phyloP scores from a whole-genome alignment of 1,139 yeast species.

The Sugiyamaella grinbergsii region DNA sequence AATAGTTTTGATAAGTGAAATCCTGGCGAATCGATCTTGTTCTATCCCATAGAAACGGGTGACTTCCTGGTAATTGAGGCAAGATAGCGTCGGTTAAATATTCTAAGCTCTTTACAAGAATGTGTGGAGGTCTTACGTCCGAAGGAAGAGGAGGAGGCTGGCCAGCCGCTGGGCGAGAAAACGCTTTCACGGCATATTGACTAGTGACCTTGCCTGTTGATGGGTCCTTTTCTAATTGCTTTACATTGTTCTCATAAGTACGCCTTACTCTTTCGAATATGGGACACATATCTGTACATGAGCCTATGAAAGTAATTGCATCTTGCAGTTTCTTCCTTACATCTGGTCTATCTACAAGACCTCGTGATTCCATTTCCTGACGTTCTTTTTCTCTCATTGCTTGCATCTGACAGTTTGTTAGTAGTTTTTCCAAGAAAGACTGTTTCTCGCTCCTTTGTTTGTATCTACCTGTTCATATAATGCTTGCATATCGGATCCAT shows the following conservation, averaged over 20 bases:
- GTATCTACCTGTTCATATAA: slow-evolving; percentile 55
- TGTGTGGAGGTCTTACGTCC: slow-evolving; percentile 90
- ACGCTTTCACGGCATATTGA: slow-evolving; percentile 79
- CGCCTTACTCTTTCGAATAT: slow-evolving; percentile 88
- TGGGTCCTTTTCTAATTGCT: slow-evolving; percentile 68
- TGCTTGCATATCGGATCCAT: slow-evolving; percentile 49
- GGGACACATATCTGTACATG: slow-evolving; percentile 95
- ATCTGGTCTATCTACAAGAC: slow-evolving; percentile 87
- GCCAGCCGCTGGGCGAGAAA: slow-evolving; percentile 97
- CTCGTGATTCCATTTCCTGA: slow-evolving; percentile 72
- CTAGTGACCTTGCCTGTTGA: slow-evolving; percentile 63
- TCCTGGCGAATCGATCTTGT: slow-evolving; percentile 98
- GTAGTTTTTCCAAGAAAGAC: no score
- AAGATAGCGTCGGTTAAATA: slow-evolving; percentile 68
- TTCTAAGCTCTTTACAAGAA: slow-evolving; percentile 64
- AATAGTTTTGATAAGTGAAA: slow-evolving; percentile 91
- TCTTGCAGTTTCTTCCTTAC: slow-evolving; percentile 78
- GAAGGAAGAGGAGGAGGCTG: slow-evolving; percentile 98
- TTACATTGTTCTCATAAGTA: slow-evolving; percentile 84
- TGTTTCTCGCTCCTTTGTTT: not conserved
- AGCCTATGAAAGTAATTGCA: slow-evolving; percentile 84
- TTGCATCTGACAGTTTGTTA: slow-evolving; percentile 42
- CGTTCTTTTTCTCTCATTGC: slow-evolving; percentile 78
- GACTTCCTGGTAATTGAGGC: slow-evolving; percentile 74
- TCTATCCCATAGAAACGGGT: slow-evolving; percentile 96